A percentile compares a stretch with the other conserved stretches of the same genome.
phyloP scores from a whole-genome alignment of 441 rosid species.

The Populus trichocarpa region DNA sequence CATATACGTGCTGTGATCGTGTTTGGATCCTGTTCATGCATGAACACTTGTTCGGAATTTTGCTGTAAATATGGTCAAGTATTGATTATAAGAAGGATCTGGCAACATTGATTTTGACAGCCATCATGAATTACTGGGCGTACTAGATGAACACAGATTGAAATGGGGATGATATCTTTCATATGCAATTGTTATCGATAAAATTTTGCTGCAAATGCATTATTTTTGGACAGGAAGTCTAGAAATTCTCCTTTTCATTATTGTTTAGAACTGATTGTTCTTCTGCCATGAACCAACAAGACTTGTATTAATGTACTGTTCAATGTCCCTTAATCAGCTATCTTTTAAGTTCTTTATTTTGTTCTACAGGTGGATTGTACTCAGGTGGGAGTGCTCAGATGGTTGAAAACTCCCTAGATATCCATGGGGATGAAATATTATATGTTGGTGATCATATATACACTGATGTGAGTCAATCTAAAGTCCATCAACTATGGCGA shows the following conservation, averaged over 20 bases:
- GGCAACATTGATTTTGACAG: neutral
- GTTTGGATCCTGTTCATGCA: neutral
- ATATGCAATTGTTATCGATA: neutral
- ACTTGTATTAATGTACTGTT: neutral
- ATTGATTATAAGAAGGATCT: neutral
- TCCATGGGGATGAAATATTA: conserved; percentile 93
- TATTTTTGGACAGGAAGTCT: neutral
- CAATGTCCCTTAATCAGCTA: neutral
- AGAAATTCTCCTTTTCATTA: neutral
- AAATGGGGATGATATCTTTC: neutral
- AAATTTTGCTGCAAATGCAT: neutral
- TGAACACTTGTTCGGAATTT: no score
- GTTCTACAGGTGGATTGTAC: conserved; percentile 71
- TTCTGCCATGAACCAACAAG: neutral
- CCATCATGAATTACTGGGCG: neutral
- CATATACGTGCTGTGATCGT: neutral
- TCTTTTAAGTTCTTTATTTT: conserved; percentile 12
- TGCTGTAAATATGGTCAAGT: neutral
- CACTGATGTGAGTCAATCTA: conserved; percentile 94
- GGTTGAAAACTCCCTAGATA: conserved; percentile 78
- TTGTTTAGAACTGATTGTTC: neutral
- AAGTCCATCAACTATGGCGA: conserved; percentile 93
- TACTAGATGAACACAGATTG: neutral
- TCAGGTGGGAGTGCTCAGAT: conserved; percentile 99
- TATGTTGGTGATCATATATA: conserved; percentile 97